These are phyloP conservation scores for Candida sp. DNA, from an alignment of 1,139 yeast species.

Conservation along the genomic window DNA sequence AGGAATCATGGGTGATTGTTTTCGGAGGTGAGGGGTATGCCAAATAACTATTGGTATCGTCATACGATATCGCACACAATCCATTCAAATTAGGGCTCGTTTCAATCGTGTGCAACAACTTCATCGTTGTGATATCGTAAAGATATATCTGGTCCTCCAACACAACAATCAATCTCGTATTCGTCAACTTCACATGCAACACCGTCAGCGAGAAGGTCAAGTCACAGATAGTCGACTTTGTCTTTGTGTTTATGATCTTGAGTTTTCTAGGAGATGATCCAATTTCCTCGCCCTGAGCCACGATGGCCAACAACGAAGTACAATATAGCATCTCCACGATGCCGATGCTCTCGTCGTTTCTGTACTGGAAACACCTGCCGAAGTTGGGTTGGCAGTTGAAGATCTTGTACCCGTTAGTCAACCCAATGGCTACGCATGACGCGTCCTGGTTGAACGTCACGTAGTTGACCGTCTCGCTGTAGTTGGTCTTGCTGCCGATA, in stretches of 20 bases:
- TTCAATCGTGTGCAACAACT: constrained; percentile 85
- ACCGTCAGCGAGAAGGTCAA: constrained; percentile 88
- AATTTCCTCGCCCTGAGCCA: constrained; percentile 87
- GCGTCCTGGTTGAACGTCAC: constrained; percentile 92
- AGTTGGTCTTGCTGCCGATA: constrained; percentile 8
- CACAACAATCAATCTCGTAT: constrained; percentile 73
- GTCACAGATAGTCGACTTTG: constrained; percentile 77
- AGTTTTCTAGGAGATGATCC: constrained; percentile 81
- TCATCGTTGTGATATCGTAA: constrained; percentile 90
- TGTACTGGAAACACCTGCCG: constrained; percentile 70
- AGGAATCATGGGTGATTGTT: constrained; percentile 48
- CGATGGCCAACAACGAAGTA: constrained; percentile 86
- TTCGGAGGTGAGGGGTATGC: constrained; percentile 90
- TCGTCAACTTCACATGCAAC: constrained; percentile 76
- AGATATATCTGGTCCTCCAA: constrained; percentile 87
- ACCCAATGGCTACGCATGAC: constrained; percentile 84
- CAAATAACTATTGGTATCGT: constrained; percentile 61
- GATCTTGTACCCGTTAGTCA: constrained; percentile 77
- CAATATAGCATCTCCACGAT: constrained; percentile 92
- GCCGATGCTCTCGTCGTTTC: constrained; percentile 60
- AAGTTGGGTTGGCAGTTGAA: constrained; percentile 86
- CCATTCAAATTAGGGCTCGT: constrained; percentile 73
- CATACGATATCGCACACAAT: constrained; percentile 69
- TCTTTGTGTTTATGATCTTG: constrained; percentile 81
- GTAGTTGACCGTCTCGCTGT: constrained; percentile 43